phyloP scores from a whole-genome alignment of 1,284 basidiomycete genomes.

The Peniophora sp. region DNA sequence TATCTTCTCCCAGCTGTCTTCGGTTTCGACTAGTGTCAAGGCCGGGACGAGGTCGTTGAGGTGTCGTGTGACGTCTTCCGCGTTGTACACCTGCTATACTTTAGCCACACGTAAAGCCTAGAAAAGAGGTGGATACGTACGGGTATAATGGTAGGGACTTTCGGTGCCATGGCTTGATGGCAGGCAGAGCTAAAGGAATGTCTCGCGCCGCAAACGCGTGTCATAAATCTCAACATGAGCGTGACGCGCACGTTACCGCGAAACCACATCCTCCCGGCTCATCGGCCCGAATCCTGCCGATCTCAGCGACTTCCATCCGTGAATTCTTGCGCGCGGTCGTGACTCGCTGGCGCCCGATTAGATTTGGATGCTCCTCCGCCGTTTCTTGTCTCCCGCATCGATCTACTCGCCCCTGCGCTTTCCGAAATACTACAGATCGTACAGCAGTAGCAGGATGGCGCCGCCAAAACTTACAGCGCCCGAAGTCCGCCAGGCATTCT shows the following conservation, averaged over 20 bases:
- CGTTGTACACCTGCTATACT: conserved; percentile 23
- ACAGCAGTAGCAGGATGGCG: too few relatives aligned
- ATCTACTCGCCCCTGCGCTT: not conserved
- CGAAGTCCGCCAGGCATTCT: conserved; percentile 68
- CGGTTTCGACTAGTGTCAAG: conserved; percentile 59
- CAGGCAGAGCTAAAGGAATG: too few relatives aligned
- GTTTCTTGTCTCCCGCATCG: not conserved
- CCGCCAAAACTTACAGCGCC: conserved; percentile 53
- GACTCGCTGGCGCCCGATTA: too few relatives aligned
- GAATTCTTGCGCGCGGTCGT: too few relatives aligned
- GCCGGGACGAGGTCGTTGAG: conserved; percentile 34
- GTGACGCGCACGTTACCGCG: too few relatives aligned
- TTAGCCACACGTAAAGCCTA: not conserved
- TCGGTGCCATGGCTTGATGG: conserved; percentile 17
- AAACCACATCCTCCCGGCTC: too few relatives aligned
- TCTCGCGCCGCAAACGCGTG: too few relatives aligned
- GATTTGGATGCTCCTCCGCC: too few relatives aligned
- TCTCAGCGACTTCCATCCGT: too few relatives aligned
- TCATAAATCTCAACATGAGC: too few relatives aligned
- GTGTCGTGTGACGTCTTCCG: conserved; percentile 27
- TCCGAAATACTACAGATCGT: conserved; percentile 2
- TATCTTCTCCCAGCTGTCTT: conserved; percentile 82
- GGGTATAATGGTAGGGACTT: conserved; percentile 12
- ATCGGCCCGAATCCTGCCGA: too few relatives aligned
- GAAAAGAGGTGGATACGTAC: not conserved